A percentile compares a stretch with the other conserved stretches of the same genome.
Conservation (phyloP, 176 grass and related monocot genomes). For the Oryza nivara region DNA sequence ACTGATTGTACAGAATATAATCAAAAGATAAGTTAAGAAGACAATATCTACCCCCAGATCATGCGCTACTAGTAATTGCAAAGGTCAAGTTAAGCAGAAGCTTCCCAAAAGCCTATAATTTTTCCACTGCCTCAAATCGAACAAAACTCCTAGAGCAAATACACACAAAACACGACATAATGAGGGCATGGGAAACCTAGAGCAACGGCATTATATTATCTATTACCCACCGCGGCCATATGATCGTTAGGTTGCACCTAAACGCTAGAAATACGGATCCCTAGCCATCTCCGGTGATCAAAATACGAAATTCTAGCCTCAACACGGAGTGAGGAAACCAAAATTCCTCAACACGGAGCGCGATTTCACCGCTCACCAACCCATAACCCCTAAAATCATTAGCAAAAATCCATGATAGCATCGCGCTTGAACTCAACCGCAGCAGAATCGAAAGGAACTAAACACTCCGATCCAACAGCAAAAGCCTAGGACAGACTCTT, state of each 20-base stretch:
- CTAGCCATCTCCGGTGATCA: neutral
- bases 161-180: neutral
- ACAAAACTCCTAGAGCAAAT: neutral
- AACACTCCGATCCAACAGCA: neutral
- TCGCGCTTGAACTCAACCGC: neutral
- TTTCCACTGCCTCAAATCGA: neutral
- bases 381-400: neutral
- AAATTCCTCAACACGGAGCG: neutral
- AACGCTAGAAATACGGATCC: too few relatives aligned
- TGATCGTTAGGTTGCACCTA: neutral
- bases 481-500: neutral
- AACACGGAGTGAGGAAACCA: neutral
- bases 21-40: neutral
- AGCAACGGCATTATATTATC: neutral
- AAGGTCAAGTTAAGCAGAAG: neutral
- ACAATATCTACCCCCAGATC: neutral
- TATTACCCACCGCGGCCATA: neutral
- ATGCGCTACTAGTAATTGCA: neutral
- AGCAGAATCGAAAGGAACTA: neutral
- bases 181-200: neutral
- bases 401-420: neutral
- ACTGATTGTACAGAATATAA: neutral
- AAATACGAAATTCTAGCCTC: neutral
- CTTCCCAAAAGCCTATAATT: neutral
- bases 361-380: neutral